Conservation (phyloP, 345 rosid species). For the Eucalyptus pumila region DNA sequence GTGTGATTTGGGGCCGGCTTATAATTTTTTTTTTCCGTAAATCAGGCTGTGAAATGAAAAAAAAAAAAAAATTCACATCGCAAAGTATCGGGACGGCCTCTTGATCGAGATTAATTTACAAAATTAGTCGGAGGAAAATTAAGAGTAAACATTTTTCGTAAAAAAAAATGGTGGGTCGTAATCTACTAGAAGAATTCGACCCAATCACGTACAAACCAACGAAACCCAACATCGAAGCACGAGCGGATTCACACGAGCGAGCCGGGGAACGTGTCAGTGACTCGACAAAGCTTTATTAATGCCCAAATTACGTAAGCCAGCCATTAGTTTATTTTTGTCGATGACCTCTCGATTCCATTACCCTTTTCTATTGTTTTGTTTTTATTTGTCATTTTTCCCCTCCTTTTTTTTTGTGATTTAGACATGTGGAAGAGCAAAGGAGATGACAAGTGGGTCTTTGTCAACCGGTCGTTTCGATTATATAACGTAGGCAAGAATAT, state of each 20-base stretch:
- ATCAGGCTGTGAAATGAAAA: not conserved
- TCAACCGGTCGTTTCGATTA: not conserved
- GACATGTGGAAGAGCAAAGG: not conserved
- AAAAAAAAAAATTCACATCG: rapidly evolving
- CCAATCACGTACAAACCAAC: not conserved
- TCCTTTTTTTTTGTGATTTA: not conserved
- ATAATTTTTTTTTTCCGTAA: rapidly evolving
- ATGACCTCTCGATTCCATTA: not conserved
- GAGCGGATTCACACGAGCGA: not conserved
- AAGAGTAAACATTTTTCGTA: rapidly evolving
- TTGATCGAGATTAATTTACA: not conserved
- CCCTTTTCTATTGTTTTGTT: not conserved
- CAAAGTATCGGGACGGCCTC: not conserved
- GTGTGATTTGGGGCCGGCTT: not conserved
- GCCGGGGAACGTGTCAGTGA: not conserved
- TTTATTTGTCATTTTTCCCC: not conserved
- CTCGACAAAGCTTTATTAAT: not conserved
- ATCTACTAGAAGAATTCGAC: not conserved
- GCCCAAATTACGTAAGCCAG: not conserved
- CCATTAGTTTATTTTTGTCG: not conserved
- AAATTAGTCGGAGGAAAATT: not conserved
- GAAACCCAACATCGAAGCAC: not conserved
- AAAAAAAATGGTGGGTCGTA: not conserved
- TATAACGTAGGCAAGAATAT: not conserved
- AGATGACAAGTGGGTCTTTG: not conserved